phyloP scores from a whole-genome alignment of 208 protist genomes.

The Acanthamoeba polyphaga region DNA sequence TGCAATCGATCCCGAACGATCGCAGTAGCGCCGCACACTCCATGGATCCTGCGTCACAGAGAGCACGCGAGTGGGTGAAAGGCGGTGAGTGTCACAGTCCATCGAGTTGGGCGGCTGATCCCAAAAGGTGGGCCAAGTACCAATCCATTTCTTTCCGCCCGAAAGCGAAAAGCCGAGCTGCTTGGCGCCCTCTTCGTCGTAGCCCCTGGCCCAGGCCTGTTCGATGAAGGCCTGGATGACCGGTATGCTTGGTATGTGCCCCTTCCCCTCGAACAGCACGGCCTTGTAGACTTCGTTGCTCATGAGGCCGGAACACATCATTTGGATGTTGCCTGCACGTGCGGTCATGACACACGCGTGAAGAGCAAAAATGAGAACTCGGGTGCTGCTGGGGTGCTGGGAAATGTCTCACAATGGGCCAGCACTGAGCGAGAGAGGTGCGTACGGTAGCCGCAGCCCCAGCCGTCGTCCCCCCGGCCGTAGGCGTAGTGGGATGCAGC shows the following conservation, averaged over 20 bases:
- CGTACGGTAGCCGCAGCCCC: neutral
- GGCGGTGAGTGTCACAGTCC: neutral
- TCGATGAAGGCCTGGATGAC: constrained; percentile 71
- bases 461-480: constrained; percentile 68
- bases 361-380: neutral
- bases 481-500: constrained; percentile 64
- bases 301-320: constrained; percentile 69
- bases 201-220: constrained; percentile 68
- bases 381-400: too few species aligned
- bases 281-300: constrained; percentile 63
- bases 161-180: constrained; percentile 61
- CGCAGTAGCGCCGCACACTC: constrained; percentile 72
- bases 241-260: constrained; percentile 68
- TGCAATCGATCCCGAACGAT: constrained; percentile 74
- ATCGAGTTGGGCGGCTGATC: neutral
- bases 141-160: constrained; percentile 71
- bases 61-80: neutral
- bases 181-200: constrained; percentile 56
- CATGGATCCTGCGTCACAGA: constrained; percentile 41
- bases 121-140: neutral
- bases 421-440: neutral
- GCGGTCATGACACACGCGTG: neutral
- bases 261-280: constrained; percentile 61
- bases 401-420: neutral
- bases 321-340: constrained; percentile 67